A percentile compares a stretch with the other conserved stretches of the same genome.
Evolutionary conservation across 345 rosid genomes (phyloP).

Genomic region (Rhodomyrtus tomentosa): DNA sequence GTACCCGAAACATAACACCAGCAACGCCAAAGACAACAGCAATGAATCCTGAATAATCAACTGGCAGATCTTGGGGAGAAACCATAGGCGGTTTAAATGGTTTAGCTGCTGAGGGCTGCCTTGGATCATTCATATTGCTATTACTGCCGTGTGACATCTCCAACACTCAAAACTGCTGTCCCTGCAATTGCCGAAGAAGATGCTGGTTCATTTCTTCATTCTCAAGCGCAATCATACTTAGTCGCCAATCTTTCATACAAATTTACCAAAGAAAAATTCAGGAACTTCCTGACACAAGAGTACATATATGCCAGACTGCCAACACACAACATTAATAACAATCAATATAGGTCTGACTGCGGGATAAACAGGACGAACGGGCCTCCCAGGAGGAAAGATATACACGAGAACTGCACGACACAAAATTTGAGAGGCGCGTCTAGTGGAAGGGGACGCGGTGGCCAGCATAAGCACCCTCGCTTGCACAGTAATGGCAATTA

Average conservation of each 20-base stretch:
- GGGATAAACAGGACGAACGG: background rate
- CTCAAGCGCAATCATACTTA: background rate
- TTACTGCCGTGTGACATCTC: conserved; percentile 38
- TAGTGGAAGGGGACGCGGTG: background rate
- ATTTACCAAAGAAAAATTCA: background rate
- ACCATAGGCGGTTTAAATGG: conserved; percentile 41
- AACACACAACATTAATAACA: background rate
- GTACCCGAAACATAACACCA: conserved; percentile 93
- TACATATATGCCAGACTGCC: background rate
- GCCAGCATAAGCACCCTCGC: background rate
- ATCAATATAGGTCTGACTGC: background rate
- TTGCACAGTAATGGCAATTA: background rate
- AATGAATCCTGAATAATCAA: conserved; percentile 90
- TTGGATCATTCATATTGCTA: conserved; percentile 62
- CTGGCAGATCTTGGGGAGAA: conserved; percentile 76
- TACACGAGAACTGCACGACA: background rate
- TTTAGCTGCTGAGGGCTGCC: conserved; percentile 70
- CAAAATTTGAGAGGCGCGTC: background rate
- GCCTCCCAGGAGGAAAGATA: background rate
- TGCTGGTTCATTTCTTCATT: background rate
- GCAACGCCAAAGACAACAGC: conserved; percentile 82
- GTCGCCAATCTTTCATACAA: background rate
- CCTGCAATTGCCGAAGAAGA: background rate
- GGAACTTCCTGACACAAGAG: background rate
- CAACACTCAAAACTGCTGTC: background rate